Evolutionary conservation across 352 stramenopile genomes (phyloP), one percentile per base, ranked within the genome.

Genomic region (Globisporangium spinosum): DNA sequence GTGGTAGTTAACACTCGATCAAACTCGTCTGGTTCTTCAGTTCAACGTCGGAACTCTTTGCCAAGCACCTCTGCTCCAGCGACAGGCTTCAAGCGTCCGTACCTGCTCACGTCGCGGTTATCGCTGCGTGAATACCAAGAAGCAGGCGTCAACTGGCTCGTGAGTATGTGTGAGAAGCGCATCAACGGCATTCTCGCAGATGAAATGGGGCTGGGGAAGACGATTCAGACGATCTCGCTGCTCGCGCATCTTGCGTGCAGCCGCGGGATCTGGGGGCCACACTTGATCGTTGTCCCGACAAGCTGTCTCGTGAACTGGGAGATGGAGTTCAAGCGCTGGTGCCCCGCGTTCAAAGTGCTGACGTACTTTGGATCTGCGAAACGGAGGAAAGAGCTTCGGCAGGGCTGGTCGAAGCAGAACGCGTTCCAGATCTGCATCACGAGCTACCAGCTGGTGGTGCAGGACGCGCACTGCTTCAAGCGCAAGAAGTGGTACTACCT

Each of bases 401-500:
- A 89, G 54, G 98, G 98, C 0, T 99, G 98, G 98, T 98, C 93
- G 6, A 98, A 98, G 66, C 82, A 87, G 6, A 98, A 98, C 68
- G 84, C 94, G 9, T 98, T 99, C 70, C 98, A 99, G 74, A 89
- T 99, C 40, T 98, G 97, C 61, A 98, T 99, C 51, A 99, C 98
- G 9, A 98, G 94, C 40, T 99, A 99, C 77, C 97, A 99, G 68
- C 82, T 99, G 13, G 97, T 97, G 12, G 96, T 99, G 3, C 95
- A 99, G 72, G 98, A 99, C 76, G 89, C 96, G 3, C 94, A 97
- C 68, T 97, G 95, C 57, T 99, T 99, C 72, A 98, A 98, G 68
- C 83, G 97, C 35, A 99, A 99, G 68, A 98, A 98, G 67, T 99
- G 98, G 97, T 99, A 99, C 72, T 99, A 99, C 72, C 69, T 99